A percentile compares a stretch with the other conserved stretches of the same genome.
Conservation (phyloP, 2,329 filamentous ascomycete genomes). For the Phyllosticta paracitricarpa region DNA sequence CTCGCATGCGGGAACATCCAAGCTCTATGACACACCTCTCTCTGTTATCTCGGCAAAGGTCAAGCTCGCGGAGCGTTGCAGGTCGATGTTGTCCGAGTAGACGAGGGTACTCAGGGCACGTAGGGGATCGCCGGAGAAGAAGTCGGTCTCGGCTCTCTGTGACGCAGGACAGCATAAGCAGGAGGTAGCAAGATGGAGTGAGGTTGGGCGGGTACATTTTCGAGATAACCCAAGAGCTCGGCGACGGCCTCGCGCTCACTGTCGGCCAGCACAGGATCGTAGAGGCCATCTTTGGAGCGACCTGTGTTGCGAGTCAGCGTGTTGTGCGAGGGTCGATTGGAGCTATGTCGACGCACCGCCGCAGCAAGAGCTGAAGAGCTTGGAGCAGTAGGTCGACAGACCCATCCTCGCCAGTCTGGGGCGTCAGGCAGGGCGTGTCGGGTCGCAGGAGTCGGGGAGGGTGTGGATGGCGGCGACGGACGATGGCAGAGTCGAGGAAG, state of each 20-base stretch:
- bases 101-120: conserved; percentile 90
- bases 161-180: conserved; percentile 11
- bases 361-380: conserved; percentile 28
- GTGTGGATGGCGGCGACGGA: conserved; percentile 1
- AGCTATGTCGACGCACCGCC: conserved; percentile 21
- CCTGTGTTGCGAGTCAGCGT: conserved; percentile 23
- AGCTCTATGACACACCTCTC: conserved; percentile 55
- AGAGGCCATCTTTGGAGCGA: conserved; percentile 38
- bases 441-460: conserved; percentile 1
- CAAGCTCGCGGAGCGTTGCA: conserved; percentile 92
- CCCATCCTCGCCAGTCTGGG: conserved; percentile 21
- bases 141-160: conserved; percentile 91
- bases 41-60: conserved; percentile 99
- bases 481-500: background rate
- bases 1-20: background rate
- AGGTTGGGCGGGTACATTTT: conserved; percentile 61
- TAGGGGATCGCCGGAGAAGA: conserved; percentile 92
- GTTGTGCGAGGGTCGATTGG: conserved; percentile 1
- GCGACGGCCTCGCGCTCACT: conserved; percentile 95
- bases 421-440: conserved; percentile 3
- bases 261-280: conserved; percentile 65
- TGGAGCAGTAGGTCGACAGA: conserved; percentile 26
- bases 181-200: conserved; percentile 14
- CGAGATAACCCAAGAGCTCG: conserved; percentile 87
- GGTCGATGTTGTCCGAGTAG: conserved; percentile 96